Base-by-base conservation (phyloP, 352 stramenopile genomes). In the Phytopythium ostracodes region DNA sequence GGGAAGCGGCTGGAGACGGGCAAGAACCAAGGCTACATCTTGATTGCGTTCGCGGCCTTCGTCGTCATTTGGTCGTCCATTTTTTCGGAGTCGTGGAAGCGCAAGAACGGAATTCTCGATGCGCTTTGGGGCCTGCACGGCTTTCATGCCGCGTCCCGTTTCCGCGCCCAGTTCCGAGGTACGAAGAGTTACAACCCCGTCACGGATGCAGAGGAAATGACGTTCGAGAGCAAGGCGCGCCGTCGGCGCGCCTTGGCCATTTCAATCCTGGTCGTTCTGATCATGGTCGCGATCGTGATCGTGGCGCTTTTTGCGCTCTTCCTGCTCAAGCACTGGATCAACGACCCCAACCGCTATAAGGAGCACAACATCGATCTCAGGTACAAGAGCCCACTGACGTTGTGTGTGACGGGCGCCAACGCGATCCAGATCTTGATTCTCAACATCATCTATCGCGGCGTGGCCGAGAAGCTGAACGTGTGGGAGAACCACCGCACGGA, bases 401-500 rank as follows among this genome's bases (percentile, higher is more conserved):
- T 81, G n/a, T 66, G 58, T 36, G 72, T 84, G 64, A 85, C 85
- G 43, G 72, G 82, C 15, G 61, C 73, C 31, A 92, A 94, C 60
- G 89, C 91, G 0, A 65, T 99, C 10, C 88, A 94, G 63, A 97
- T 99, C 72, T 71, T 97, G 53, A 63, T 99, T 20, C 79, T 99
- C 47, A 98, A 98, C 68, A 94, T 85, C 57, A 68, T 91, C 8
- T 97, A 99, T 54, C 93, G 88, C 56, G 75, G 63, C 52, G 73
- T 99, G 25, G 97, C 97, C 8, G 79, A 91, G 27, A 86, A 86
- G 50, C 72, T 99, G 36, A 99, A 98, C 71, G 81, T 98, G 55
- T 93, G 87, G 33, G 92, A 98, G 76, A 97, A 97, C 65, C 90
- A 98, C 68, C 88, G 89, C 40, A 98, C 91, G 1, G 84, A 96